Evolutionary conservation across 768 basidiomycete species (phyloP), one percentile per base, ranked within the genome.

Genomic region (Leucogyrophana mollusca): DNA sequence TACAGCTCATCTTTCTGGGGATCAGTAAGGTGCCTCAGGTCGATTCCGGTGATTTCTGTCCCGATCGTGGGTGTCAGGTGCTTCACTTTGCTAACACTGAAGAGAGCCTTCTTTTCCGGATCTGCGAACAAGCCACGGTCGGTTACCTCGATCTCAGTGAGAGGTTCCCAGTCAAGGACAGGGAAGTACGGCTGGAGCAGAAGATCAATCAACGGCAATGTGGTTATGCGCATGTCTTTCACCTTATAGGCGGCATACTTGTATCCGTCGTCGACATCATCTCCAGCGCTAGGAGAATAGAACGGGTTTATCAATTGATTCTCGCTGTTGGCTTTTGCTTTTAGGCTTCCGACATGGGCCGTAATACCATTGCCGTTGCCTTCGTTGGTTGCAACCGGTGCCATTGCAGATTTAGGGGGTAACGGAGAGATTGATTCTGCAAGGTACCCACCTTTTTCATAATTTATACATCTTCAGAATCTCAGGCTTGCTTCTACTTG

Each of bases 1-100:
- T 53, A 88, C 86, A 90, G 72, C 56, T 91, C 89, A 57, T 91
- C 86, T 66, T 87, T 90, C 63, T 91, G 87, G 22, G 67, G 48
- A 46, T 76, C 70, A 2, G 82, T 73, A 8, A 90, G 70, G 56
- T 86, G 80, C 46, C 82, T 73, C 20, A 92, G 73, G 64, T 92
- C 87, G 51, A 91, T 69, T 6, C 88, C 89, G 4, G 67, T 59
- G 38, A 91, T 68, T 60, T 91, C 89, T 22, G 86, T 87, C 14
- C 88, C 90, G 53, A 91, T 84, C 30, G 74, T 70, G 2, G 84
- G 85, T 0, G 85, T 86, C 37, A 90, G 66, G 54, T 88, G 73
- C 50, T 72, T 77, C 41, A 90, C 79, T 59, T 83, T 87, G 9
- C 83, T 88, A 16, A 82, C 86, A 41, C 71, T 59, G 33, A 90